Evolutionary conservation across 331 rosid species (phyloP), one percentile per base, ranked within the genome.

Genomic region (Stylosanthes scabra): DNA sequence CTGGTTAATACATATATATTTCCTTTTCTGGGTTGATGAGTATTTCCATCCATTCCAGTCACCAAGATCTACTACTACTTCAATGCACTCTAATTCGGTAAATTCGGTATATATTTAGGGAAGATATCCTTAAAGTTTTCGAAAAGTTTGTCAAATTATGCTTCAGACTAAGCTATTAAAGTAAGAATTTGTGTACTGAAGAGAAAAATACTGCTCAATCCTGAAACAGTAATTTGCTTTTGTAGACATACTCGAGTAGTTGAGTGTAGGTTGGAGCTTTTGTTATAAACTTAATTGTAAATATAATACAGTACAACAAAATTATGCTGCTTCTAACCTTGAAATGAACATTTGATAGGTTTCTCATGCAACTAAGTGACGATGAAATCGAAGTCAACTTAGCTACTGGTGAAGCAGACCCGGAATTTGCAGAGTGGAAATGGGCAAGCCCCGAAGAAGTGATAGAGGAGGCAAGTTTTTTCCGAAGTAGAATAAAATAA

Each of bases 341-440:
- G 68, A 54, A 34, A 46, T 52, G 83, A 68, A 68, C 49, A 66
- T 74, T 67, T 42, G 59, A 75, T 82, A 91, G 97, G 97, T 94
- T 85, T 83, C 96, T 94, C n/a, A 89, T 94, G 97, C 81, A 89
- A 64, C 79, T 85, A 63, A 94, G 89, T 11, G 86, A 84, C 49
- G 93, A 85, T 72, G 91, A 90, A 40, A 83, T 89, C 3, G 96
- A 94, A 84, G 67, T 94, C 80, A 91, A 94, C 88, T 81, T 94
- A 78, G 89, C 91, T 27, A 94, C 59, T 4, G 97, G 95, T 6
- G 93, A 88, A 83, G 96, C 96, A 34, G 99, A 94, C 11, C 86
- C 90, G 7, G 99, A 94, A 84, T 94, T 94, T 75, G 87, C 95
- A 25, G 99, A 94, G 70, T 94, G 99, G 99, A 94, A 94, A 82